phyloP scores from a whole-genome alignment of 2,329 filamentous ascomycete species.

The Neofusicoccum cordaticola region DNA sequence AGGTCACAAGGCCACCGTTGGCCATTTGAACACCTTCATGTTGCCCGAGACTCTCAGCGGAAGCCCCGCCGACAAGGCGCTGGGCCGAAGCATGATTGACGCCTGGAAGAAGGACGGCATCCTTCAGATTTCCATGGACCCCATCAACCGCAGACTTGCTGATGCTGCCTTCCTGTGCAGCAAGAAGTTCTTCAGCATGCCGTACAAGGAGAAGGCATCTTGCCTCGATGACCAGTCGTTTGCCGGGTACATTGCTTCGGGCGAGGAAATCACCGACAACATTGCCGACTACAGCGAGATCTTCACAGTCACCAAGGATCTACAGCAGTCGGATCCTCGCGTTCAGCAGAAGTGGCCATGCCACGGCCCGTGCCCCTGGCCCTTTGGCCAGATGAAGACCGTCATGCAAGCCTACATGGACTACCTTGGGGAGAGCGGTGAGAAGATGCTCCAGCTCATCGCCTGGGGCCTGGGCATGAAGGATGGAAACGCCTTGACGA shows the following conservation, averaged over 20 bases:
- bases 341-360: slow-evolving; percentile 48
- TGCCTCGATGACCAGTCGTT: slow-evolving; percentile 49
- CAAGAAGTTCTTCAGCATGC: slow-evolving; percentile 39
- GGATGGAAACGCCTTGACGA: slow-evolving; percentile 38
- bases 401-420: slow-evolving; percentile 44
- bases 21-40: slow-evolving; percentile 42
- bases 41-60: slow-evolving; percentile 40
- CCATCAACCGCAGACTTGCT: slow-evolving; percentile 36
- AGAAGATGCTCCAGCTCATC: slow-evolving; percentile 47
- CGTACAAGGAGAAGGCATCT: slow-evolving; percentile 38
- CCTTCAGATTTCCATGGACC: slow-evolving; percentile 45
- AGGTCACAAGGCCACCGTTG: slow-evolving; percentile 28
- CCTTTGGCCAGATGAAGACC: slow-evolving; percentile 41
- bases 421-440: slow-evolving; percentile 42
- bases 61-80: slow-evolving; percentile 31
- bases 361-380: slow-evolving; percentile 52
- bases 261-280: slow-evolving; percentile 41
- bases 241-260: slow-evolving; percentile 50
- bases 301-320: slow-evolving; percentile 52
- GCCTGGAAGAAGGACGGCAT: slow-evolving; percentile 49
- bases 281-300: slow-evolving; percentile 54
- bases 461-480: slow-evolving; percentile 46
- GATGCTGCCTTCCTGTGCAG: slow-evolving; percentile 38
- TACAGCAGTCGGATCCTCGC: slow-evolving; percentile 38
- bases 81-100: slow-evolving; percentile 42